Percentiles rank a stretch among this genome's conserved stretches.
Evolutionary conservation across 495 filamentous ascomycete genomes (phyloP).

Genomic region (Daldinia grandis): DNA sequence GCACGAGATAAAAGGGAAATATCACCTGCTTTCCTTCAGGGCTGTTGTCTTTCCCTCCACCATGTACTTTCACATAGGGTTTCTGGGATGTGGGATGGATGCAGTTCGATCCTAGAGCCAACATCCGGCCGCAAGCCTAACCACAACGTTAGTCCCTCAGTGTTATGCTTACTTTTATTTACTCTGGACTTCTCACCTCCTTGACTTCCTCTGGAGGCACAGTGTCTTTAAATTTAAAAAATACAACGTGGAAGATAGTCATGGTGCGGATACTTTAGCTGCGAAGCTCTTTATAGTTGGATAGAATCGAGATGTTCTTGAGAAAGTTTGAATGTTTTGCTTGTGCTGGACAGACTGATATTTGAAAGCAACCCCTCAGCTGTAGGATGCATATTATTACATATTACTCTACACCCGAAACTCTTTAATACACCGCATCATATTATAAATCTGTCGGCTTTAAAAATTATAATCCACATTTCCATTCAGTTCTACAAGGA

Average conservation of each 20-base stretch:
- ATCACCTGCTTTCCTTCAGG: background rate
- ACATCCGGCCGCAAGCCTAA: constrained; percentile 43
- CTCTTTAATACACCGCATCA: background rate
- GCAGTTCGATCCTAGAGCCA: constrained; percentile 54
- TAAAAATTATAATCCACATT: background rate
- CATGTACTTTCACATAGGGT: constrained; percentile 58
- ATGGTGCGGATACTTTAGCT: background rate
- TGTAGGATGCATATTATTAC: background rate
- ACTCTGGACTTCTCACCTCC: background rate
- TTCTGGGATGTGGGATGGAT: constrained; percentile 59
- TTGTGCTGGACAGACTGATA: background rate
- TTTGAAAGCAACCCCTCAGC: background rate
- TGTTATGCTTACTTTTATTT: background rate
- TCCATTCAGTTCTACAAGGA: background rate
- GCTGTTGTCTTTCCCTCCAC: background rate
- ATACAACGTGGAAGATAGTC: background rate
- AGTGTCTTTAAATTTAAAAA: background rate
- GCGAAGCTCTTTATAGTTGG: background rate
- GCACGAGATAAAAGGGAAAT: background rate
- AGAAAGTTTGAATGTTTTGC: background rate
- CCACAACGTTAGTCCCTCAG: background rate
- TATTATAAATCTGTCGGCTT: background rate
- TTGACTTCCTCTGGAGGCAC: background rate
- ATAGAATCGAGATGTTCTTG: background rate
- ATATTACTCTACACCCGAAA: background rate